Conservation (phyloP, 805 yeast species). For the Komagataella ulmi region DNA sequence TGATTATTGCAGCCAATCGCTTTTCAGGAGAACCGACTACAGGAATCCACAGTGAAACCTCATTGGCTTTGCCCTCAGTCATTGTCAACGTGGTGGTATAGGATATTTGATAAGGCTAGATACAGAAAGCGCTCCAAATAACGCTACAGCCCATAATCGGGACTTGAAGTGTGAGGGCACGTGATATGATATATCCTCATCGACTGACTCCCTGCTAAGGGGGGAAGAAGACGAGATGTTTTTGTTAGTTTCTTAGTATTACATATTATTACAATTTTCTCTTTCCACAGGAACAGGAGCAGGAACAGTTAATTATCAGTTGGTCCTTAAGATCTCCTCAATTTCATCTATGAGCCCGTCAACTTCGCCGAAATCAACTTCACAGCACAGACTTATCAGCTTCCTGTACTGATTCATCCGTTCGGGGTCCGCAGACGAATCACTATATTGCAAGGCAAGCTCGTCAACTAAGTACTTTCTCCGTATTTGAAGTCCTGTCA, state of each 20-base stretch:
- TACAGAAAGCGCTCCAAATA: background rate
- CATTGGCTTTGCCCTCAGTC: background rate
- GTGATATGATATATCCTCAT: background rate
- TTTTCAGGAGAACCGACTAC: background rate
- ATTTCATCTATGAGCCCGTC: slow-evolving; percentile 56
- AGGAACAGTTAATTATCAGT: background rate
- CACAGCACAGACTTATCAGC: slow-evolving; percentile 57
- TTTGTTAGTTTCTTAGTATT: background rate
- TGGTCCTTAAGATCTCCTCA: slow-evolving; percentile 9
- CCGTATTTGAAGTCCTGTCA: slow-evolving; percentile 39
- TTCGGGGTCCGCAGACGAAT: slow-evolving; percentile 29
- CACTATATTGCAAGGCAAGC: slow-evolving; percentile 18
- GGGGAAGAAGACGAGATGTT: background rate
- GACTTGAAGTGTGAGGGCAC: background rate
- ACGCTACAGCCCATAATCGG: too few relatives aligned
- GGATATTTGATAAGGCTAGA: background rate
- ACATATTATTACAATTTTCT: background rate
- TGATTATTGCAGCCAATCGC: slow-evolving; percentile 4
- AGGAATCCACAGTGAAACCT: background rate
- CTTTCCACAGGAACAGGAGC: background rate
- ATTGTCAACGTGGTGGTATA: background rate
- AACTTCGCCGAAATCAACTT: slow-evolving; percentile 51
- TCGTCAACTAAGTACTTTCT: slow-evolving; percentile 42
- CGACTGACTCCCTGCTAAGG: background rate
- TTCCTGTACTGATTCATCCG: slow-evolving; percentile 57